Evolutionary conservation across 129 eudicot species (phyloP).

Genomic region (Tanacetum coccineum): DNA sequence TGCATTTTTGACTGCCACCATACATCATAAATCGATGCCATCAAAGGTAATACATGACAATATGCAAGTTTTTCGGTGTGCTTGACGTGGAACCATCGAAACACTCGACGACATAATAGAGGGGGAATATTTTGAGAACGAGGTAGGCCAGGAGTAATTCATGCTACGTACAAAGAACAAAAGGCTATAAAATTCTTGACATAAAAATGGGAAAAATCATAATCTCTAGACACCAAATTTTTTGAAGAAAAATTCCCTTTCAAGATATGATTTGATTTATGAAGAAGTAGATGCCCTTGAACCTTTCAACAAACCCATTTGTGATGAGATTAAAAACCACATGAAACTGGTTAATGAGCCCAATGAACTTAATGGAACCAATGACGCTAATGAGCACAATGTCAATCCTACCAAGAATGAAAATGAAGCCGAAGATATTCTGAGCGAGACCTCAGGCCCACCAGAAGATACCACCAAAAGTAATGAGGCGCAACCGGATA

Average conservation of each 20-base stretch:
- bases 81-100: neutral
- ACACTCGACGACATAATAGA: neutral
- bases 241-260: slow-evolving; percentile 14
- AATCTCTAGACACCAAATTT: slow-evolving; percentile 8
- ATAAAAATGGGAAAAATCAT: neutral
- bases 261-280: neutral
- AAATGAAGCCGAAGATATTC: neutral
- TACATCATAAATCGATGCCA: neutral
- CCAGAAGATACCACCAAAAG: too few relatives aligned
- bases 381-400: neutral
- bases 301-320: slow-evolving; percentile 2
- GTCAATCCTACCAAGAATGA: neutral
- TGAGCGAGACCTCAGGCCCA: too few relatives aligned
- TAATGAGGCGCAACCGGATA: slow-evolving; percentile 8
- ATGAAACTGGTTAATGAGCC: slow-evolving; percentile 1
- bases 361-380: slow-evolving; percentile 5
- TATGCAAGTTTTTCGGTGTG: neutral
- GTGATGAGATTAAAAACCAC: slow-evolving; percentile 6
- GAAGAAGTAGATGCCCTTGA: slow-evolving; percentile 8
- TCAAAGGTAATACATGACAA: neutral
- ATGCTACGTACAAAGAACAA: neutral
- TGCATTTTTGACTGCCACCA: neutral
- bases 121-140: too few relatives aligned
- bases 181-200: neutral
- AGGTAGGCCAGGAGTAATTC: neutral